Percentiles rank a stretch among this genome's conserved stretches.
Evolutionary conservation across 331 rosid species (phyloP).

Genomic region (Malus hybrid): DNA sequence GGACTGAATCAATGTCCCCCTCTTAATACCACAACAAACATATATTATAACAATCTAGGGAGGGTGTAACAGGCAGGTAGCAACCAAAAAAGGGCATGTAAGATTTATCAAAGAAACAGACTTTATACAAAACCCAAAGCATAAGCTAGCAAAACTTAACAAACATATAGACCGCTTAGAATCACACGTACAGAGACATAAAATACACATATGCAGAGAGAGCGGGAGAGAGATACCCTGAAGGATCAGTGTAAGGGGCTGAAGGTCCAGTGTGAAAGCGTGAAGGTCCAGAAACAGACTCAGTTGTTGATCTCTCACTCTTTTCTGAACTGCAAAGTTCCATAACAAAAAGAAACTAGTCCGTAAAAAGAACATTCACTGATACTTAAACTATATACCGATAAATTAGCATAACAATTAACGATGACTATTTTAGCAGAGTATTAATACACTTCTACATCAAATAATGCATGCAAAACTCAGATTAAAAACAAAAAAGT

Average conservation of each 20-base stretch:
- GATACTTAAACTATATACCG: not conserved
- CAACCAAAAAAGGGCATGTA: not conserved
- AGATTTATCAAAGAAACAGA: not conserved
- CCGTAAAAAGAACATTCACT: not conserved
- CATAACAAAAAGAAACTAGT: constrained; percentile 1
- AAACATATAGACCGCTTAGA: not conserved
- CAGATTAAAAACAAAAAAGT: not conserved
- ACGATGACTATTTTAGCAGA: not conserved
- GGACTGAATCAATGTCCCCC: not conserved
- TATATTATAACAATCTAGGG: not conserved
- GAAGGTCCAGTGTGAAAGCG: constrained; percentile 30
- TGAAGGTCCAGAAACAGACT: constrained; percentile 24
- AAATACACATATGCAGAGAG: not conserved
- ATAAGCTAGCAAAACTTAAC: not conserved
- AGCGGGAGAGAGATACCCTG: constrained; percentile 33
- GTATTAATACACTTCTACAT: not conserved
- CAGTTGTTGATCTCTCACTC: constrained; percentile 31
- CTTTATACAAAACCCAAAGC: not conserved
- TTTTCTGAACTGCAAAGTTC: constrained; percentile 39
- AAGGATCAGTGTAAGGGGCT: constrained; percentile 33
- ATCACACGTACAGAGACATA: not conserved
- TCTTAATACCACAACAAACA: not conserved
- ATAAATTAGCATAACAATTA: not conserved
- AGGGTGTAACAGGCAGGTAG: not conserved
- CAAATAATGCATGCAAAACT: not conserved